Conservation (phyloP, 2,329 filamentous ascomycete species). For the Pseudodiploospora longispora region DNA sequence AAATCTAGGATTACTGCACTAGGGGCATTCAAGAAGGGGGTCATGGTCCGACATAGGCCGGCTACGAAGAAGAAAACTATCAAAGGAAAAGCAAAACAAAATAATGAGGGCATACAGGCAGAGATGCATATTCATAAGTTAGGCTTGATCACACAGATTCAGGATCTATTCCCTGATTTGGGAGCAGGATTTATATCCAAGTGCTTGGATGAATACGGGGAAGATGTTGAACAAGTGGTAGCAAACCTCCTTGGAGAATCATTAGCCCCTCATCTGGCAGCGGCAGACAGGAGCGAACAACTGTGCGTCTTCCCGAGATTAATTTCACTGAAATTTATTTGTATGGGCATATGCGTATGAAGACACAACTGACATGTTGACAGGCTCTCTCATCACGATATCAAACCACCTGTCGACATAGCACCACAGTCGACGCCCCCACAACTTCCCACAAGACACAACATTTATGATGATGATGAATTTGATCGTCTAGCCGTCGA, state of each 20-base stretch:
- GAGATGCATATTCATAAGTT: conserved; percentile 70
- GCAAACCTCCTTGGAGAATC: conserved; percentile 73
- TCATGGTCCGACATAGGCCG: conserved; percentile 41
- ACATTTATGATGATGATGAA: conserved; percentile 74
- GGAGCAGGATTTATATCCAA: conserved; percentile 74
- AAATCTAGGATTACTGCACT: conserved; percentile 54
- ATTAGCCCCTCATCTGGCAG: conserved; percentile 59
- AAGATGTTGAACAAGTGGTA: conserved; percentile 72
- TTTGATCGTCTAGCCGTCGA: conserved; percentile 64
- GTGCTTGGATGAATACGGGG: conserved; percentile 69
- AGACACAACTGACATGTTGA: conserved; percentile 11
- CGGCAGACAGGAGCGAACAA: conserved; percentile 55
- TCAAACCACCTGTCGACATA: conserved; percentile 29
- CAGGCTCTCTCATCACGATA: conserved; percentile 20
- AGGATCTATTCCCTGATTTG: conserved; percentile 85
- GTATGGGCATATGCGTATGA: not conserved
- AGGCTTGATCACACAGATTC: conserved; percentile 81
- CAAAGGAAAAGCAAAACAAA: conserved; percentile 54
- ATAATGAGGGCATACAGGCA: conserved; percentile 27
- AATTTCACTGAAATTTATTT: not conserved
- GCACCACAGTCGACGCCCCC: conserved; percentile 53
- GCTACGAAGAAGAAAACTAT: conserved; percentile 47
- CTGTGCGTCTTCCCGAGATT: conserved; percentile 35
- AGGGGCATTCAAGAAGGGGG: conserved; percentile 50
- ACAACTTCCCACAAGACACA: conserved; percentile 52